Base-by-base conservation (phyloP, 176 grass and related monocot genomes). In the Miscanthus lutarioriparius region DNA sequence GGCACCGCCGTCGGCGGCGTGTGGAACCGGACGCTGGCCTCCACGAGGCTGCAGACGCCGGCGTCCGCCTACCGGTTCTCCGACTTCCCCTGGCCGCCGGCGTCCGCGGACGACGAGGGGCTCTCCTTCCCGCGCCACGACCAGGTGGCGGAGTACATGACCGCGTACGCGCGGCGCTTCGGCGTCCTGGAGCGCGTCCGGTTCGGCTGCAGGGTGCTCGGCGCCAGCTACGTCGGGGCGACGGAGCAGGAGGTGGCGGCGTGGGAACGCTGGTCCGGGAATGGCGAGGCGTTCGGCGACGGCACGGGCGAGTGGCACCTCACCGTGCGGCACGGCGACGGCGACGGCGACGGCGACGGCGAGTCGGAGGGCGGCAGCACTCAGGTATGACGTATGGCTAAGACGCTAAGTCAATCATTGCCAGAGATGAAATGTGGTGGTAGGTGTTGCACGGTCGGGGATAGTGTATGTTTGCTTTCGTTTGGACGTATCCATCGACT, bases 41-140 rank as follows among this genome's bases (percentile, higher is more conserved):
- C 82, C 35, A 95, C 95, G 59, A 70, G 66, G n/a, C 84, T 91
- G 63, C 92, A 91, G 84, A 70, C 89, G 72, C 89, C 92, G 17
- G 43, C 64, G 0, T 20, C 33, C n/a, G 13, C 66, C 8, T 94
- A 87, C 84, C 84, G 72, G 80, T 94, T 91, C 87, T 80, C 84
- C 32, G 89, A 94, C 81, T 91, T 94, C 80, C 87, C 89, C 8
- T 94, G 89, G 92, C 84, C 89, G 8, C 23, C 45, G 8, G 23
- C 72, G 6, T 33, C 64, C 13, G 64, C 8, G 20, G 16, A 6
- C 2, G 79, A 16, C 2, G 79, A 16, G 32, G 19, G 20, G 0
- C 14, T 7, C 0, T 2, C 10, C 1, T 87, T 79, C 66, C 89
- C 89, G 36, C 80, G 76, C 59, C 84, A 88, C 63, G 47, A 40